Conservation (phyloP, 2,329 filamentous ascomycete genomes). For the Diaporthe sp. region DNA sequence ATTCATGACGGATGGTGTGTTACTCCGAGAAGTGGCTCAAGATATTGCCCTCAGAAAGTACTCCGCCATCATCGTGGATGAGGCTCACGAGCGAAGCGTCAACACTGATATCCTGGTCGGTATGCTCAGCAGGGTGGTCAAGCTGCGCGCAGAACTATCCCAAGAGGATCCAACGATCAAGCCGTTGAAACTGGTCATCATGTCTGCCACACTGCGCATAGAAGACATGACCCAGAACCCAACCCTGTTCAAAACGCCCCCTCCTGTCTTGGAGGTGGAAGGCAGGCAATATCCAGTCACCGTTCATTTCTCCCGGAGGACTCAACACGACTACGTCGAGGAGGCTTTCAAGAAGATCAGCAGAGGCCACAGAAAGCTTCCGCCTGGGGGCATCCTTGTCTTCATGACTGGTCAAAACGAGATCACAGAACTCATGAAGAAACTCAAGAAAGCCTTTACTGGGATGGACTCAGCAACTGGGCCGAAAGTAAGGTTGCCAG, state of each 20-base stretch:
- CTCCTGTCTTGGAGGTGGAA: conserved; percentile 88
- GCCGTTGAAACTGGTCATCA: conserved; percentile 93
- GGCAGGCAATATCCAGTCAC: conserved; percentile 93
- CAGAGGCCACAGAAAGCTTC: conserved; percentile 88
- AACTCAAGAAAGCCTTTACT: conserved; percentile 75
- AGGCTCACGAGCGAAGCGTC: conserved; percentile 96
- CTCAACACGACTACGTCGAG: conserved; percentile 87
- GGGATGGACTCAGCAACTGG: conserved; percentile 65
- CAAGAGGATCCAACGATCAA: conserved; percentile 76
- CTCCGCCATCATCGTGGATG: conserved; percentile 93
- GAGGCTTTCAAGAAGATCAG: conserved; percentile 90
- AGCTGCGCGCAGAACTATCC: conserved; percentile 80
- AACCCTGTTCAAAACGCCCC: conserved; percentile 79
- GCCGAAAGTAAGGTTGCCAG: conserved; percentile 79
- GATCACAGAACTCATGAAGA: conserved; percentile 85
- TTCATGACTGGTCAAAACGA: conserved; percentile 96
- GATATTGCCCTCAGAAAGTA: conserved; percentile 92
- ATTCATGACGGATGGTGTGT: conserved; percentile 98
- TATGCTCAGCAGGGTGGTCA: conserved; percentile 93
- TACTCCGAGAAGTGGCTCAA: conserved; percentile 89
- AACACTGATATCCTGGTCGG: conserved; percentile 99
- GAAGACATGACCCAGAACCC: conserved; percentile 90
- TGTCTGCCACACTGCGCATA: conserved; percentile 94
- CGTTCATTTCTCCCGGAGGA: conserved; percentile 86
- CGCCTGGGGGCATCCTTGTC: conserved; percentile 89